These are phyloP conservation scores for Gonium pectorale DNA, from an alignment of 139 green algal genomes.

Conservation along the genomic window DNA sequence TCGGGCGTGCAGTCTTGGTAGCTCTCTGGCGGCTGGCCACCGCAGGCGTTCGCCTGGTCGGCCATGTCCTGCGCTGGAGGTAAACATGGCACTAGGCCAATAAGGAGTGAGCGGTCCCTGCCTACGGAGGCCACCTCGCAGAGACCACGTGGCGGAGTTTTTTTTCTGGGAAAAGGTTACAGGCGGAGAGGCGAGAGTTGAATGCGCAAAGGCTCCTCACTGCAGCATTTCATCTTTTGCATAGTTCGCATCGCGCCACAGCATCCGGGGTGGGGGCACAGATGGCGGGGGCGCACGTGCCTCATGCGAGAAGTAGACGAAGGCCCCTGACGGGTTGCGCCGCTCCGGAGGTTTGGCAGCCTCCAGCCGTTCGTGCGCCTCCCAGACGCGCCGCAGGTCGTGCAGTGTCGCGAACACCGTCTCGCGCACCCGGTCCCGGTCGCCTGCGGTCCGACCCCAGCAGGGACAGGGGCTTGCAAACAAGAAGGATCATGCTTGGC, in stretches of 20 bases:
- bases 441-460: neutral
- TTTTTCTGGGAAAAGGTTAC: too few relatives aligned
- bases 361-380: constrained; percentile 14
- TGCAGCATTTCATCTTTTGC: too few relatives aligned
- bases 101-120: too few relatives aligned
- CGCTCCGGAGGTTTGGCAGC: constrained; percentile 21
- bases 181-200: too few relatives aligned
- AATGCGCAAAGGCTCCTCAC: too few relatives aligned
- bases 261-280: too few relatives aligned
- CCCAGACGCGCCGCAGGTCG: constrained; percentile 26
- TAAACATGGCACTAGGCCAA: too few relatives aligned
- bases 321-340: constrained; percentile 15
- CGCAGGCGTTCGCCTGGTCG: neutral
- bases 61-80: constrained; percentile 31
- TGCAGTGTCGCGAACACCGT: constrained; percentile 38
- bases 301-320: constrained; percentile 26
- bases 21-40: constrained; percentile 12
- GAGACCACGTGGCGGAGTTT: too few relatives aligned
- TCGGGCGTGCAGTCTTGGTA: constrained; percentile 31
- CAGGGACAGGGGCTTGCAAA: neutral
- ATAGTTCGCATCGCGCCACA: too few relatives aligned
- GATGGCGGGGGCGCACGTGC: too few relatives aligned
- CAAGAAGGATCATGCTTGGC: too few relatives aligned
- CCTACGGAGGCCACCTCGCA: too few relatives aligned
- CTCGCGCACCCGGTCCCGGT: neutral